Evolutionary conservation across 129 eudicot genomes (phyloP).

Genomic region (Lactuca sativa): DNA sequence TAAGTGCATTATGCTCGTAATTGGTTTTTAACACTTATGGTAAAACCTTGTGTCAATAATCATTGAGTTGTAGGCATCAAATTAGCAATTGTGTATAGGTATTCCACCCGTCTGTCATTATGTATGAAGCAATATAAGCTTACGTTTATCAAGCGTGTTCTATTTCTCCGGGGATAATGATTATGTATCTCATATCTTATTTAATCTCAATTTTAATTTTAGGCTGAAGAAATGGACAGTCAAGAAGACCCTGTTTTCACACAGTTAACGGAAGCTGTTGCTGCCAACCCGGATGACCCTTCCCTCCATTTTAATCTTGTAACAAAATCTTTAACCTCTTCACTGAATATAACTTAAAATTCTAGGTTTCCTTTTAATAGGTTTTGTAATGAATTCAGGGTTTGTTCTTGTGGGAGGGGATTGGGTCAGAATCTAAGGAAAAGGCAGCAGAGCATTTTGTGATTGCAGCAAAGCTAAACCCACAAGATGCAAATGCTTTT

Average conservation of each 20-base stretch:
- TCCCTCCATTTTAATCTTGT: slow-evolving; percentile 61
- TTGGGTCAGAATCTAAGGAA: slow-evolving; percentile 48
- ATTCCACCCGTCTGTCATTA: not conserved
- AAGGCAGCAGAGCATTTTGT: slow-evolving; percentile 90
- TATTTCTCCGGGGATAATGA: not conserved
- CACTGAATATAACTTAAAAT: slow-evolving; percentile 1
- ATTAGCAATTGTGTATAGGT: not conserved
- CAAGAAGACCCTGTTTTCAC: slow-evolving; percentile 33
- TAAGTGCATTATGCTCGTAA: slow-evolving; percentile 4
- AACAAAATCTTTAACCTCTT: slow-evolving; percentile 13
- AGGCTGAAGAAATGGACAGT: slow-evolving; percentile 41
- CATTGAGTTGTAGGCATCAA: not conserved
- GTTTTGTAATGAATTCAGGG: slow-evolving; percentile 47
- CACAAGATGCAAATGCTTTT: slow-evolving; percentile 75
- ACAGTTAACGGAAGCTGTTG: slow-evolving; percentile 50
- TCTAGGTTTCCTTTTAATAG: not conserved
- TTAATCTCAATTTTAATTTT: not conserved
- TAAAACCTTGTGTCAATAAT: not conserved
- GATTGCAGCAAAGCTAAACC: slow-evolving; percentile 76
- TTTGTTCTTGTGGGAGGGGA: slow-evolving; percentile 59
- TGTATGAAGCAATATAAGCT: slow-evolving; percentile 1
- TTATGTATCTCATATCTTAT: not conserved
- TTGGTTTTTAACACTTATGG: not conserved
- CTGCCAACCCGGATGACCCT: slow-evolving; percentile 55
- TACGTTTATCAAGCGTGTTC: slow-evolving; percentile 2